Percentiles rank a stretch among this genome's conserved stretches.
phyloP scores from a whole-genome alignment of 1,284 basidiomycete species.

The Pulveroboletus sp. region DNA sequence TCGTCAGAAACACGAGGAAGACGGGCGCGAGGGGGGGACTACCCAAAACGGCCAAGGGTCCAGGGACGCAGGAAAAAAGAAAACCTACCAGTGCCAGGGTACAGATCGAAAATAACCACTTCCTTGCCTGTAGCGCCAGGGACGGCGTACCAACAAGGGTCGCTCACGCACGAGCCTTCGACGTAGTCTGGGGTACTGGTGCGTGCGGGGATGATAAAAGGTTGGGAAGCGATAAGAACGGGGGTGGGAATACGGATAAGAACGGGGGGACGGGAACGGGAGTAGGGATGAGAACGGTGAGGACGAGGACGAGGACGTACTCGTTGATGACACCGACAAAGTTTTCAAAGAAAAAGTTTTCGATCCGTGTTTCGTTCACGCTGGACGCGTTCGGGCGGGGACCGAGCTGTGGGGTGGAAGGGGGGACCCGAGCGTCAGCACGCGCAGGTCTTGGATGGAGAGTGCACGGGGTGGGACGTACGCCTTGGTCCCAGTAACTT shows the following conservation, averaged over 20 bases:
- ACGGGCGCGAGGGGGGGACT: background rate
- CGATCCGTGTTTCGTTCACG: slow-evolving; percentile 55
- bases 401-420: slow-evolving; percentile 43
- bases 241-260: too few relatives aligned
- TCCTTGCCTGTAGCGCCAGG: slow-evolving; percentile 57
- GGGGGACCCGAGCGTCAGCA: too few relatives aligned
- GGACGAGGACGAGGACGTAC: slow-evolving; percentile 30
- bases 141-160: slow-evolving; percentile 20
- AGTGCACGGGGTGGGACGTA: slow-evolving; percentile 39
- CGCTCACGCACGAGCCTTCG: background rate
- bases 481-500: slow-evolving; percentile 64
- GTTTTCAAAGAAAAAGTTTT: slow-evolving; percentile 56
- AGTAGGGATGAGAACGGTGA: too few relatives aligned
- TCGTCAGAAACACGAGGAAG: background rate
- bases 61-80: background rate
- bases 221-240: too few relatives aligned
- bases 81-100: slow-evolving; percentile 50
- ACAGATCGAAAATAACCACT: slow-evolving; percentile 58
- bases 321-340: slow-evolving; percentile 55
- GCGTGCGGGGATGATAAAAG: too few relatives aligned
- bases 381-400: slow-evolving; percentile 45
- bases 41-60: background rate
- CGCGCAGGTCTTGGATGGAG: too few relatives aligned
- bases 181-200: background rate
- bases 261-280: too few relatives aligned